Evolutionary conservation across 2,329 filamentous ascomycete genomes (phyloP).

Genomic region (Cytospora schulzeri): DNA sequence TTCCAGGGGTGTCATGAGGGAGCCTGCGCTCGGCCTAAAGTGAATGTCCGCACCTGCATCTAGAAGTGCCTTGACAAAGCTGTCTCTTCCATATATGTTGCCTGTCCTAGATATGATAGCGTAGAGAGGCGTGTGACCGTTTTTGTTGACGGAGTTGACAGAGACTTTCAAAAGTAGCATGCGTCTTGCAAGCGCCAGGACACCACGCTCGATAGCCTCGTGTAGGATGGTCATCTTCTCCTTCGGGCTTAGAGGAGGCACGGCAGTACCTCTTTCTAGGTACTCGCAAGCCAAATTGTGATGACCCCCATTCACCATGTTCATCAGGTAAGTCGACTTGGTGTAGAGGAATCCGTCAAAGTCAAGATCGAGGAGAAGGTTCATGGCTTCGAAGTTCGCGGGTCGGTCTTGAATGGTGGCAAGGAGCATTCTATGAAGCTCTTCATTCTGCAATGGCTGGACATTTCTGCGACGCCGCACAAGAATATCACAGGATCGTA

Average conservation of each 20-base stretch:
- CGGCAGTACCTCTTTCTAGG: slow-evolving; percentile 1
- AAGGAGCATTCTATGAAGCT: slow-evolving; percentile 11
- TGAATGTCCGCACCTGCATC: slow-evolving; percentile 9
- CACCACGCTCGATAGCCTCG: background rate
- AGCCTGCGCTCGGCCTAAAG: background rate
- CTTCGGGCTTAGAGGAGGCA: slow-evolving; percentile 11
- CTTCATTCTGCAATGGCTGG: slow-evolving; percentile 7
- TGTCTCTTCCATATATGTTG: background rate
- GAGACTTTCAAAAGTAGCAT: slow-evolving; percentile 15
- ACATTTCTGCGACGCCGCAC: slow-evolving; percentile 1
- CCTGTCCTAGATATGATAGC: background rate
- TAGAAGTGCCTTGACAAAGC: slow-evolving; percentile 1
- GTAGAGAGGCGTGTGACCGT: slow-evolving; percentile 18
- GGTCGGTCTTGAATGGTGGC: background rate
- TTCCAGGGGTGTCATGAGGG: slow-evolving; percentile 12
- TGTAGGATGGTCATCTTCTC: slow-evolving; percentile 14
- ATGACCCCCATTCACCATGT: background rate
- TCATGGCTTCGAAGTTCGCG: background rate
- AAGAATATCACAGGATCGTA: slow-evolving; percentile 16
- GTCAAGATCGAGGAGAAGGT: slow-evolving; percentile 20
- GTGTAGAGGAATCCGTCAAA: background rate
- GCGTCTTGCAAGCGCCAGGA: background rate
- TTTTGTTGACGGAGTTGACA: slow-evolving; percentile 4
- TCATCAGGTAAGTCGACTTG: slow-evolving; percentile 10
- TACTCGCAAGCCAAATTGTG: slow-evolving; percentile 6